Conservation (phyloP, 108 stramenopile genomes). For the Hondaea fermentalgiana region DNA sequence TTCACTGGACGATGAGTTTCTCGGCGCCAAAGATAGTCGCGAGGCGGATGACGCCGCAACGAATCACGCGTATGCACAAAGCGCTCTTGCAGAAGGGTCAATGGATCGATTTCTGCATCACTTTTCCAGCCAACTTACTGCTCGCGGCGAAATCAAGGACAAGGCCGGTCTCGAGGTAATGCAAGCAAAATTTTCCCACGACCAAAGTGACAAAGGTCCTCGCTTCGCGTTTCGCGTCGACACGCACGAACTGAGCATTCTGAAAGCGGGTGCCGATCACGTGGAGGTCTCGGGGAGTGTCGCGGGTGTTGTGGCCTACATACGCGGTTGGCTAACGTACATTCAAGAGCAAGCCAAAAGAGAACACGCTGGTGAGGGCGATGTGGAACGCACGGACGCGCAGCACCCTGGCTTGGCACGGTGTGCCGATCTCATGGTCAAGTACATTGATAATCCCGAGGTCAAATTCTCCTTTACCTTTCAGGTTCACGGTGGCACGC, state of each 20-base stretch:
- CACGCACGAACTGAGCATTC: background rate
- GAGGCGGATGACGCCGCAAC: background rate
- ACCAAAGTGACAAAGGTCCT: background rate
- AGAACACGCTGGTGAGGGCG: background rate
- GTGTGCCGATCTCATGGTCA: background rate
- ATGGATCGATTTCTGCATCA: background rate
- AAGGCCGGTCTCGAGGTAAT: background rate
- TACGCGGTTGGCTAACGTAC: background rate
- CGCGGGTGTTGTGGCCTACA: background rate
- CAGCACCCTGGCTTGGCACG: background rate
- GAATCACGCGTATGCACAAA: background rate
- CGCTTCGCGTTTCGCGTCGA: background rate
- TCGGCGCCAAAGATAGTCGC: background rate
- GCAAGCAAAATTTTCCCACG: background rate
- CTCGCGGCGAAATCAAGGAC: background rate
- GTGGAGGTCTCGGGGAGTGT: background rate
- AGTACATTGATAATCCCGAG: background rate
- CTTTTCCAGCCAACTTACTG: background rate
- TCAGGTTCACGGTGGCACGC: slow-evolving; percentile 31
- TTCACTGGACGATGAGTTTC: background rate
- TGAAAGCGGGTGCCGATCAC: background rate
- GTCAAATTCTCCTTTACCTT: slow-evolving; percentile 29
- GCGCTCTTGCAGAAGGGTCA: background rate
- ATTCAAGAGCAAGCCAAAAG: background rate
- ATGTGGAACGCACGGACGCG: too few relatives aligned